A percentile compares a stretch with the other conserved stretches of the same genome.
phyloP scores from a whole-genome alignment of 768 basidiomycete species.

The Cytidiella melzeri region DNA sequence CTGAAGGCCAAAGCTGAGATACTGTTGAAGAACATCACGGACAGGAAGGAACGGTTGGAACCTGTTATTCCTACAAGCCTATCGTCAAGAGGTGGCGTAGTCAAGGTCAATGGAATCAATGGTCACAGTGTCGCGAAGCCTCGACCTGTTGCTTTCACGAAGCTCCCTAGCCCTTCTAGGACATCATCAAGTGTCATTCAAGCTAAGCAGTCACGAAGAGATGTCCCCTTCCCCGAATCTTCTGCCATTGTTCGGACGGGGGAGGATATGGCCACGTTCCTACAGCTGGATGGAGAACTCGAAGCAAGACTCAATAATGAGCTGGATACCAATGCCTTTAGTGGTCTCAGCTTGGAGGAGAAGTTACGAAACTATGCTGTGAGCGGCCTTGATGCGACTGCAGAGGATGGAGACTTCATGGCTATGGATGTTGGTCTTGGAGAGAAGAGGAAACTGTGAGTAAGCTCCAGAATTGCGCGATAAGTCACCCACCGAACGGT shows the following conservation, averaged over 20 bases:
- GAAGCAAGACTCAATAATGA: slow-evolving; percentile 22
- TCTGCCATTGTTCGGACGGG: slow-evolving; percentile 66
- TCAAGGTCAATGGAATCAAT: slow-evolving; percentile 29
- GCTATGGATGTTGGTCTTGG: slow-evolving; percentile 36
- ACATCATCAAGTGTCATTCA: slow-evolving; percentile 11
- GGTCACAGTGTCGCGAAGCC: slow-evolving; percentile 32
- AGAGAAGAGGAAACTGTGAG: slow-evolving; percentile 60
- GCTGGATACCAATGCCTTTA: slow-evolving; percentile 4
- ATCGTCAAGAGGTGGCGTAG: slow-evolving; percentile 16
- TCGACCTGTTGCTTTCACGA: slow-evolving; percentile 34
- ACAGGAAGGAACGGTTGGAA: slow-evolving; percentile 76
- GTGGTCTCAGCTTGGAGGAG: slow-evolving; percentile 14
- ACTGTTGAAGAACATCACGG: slow-evolving; percentile 83
- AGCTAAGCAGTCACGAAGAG: slow-evolving; percentile 25
- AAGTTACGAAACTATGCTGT: slow-evolving; percentile 17
- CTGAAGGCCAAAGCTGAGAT: slow-evolving; percentile 81
- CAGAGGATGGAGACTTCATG: slow-evolving; percentile 25
- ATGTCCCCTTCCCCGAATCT: slow-evolving; percentile 56
- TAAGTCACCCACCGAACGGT: slow-evolving; percentile 4
- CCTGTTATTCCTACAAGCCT: slow-evolving; percentile 52
- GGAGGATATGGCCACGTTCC: slow-evolving; percentile 67
- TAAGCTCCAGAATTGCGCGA: slow-evolving; percentile 3
- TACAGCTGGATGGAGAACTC: slow-evolving; percentile 50
- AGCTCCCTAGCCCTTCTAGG: slow-evolving; percentile 23
- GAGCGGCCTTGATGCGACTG: slow-evolving; percentile 17